These are phyloP conservation scores for Peniophora sp. DNA, from an alignment of 1,284 basidiomycete species.

Conservation along the genomic window DNA sequence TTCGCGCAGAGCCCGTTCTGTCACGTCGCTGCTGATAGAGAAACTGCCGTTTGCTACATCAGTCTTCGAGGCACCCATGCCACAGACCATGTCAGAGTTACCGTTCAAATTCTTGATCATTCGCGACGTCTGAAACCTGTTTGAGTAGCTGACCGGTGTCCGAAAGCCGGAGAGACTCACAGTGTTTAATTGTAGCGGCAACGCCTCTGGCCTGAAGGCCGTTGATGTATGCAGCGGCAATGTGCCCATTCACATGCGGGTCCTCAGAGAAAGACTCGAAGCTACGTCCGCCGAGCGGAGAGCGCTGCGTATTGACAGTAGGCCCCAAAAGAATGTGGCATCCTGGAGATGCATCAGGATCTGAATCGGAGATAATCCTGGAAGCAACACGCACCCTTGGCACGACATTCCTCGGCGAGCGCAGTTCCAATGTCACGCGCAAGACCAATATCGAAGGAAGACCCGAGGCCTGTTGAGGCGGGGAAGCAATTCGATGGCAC, in stretches of 20 bases:
- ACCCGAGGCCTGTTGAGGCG: slow-evolving; percentile 39
- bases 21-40: slow-evolving; percentile 46
- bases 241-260: slow-evolving; percentile 28
- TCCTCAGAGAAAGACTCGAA: slow-evolving; percentile 51
- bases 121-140: slow-evolving; percentile 23
- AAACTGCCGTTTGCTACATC: slow-evolving; percentile 22
- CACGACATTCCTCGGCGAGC: slow-evolving; percentile 36
- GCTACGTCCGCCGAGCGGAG: slow-evolving; percentile 38
- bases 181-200: slow-evolving; percentile 44
- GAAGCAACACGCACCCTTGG: slow-evolving; percentile 26
- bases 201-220: slow-evolving; percentile 60
- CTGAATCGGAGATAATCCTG: not conserved
- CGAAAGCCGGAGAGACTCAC: no score
- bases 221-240: slow-evolving; percentile 57
- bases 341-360: slow-evolving; percentile 5
- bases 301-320: slow-evolving; percentile 47
- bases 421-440: slow-evolving; percentile 32
- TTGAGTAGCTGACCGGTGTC: no score
- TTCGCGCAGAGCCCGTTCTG: slow-evolving; percentile 58
- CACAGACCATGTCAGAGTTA: not conserved
- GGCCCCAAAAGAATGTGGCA: slow-evolving; percentile 40
- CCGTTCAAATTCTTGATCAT: slow-evolving; percentile 46
- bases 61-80: not conserved
- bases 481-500: slow-evolving; percentile 41
- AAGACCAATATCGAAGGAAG: slow-evolving; percentile 42